Percentiles rank a stretch among this genome's conserved stretches.
phyloP scores from a whole-genome alignment of 495 filamentous ascomycete genomes.

The Hypoxylon perforatum region DNA sequence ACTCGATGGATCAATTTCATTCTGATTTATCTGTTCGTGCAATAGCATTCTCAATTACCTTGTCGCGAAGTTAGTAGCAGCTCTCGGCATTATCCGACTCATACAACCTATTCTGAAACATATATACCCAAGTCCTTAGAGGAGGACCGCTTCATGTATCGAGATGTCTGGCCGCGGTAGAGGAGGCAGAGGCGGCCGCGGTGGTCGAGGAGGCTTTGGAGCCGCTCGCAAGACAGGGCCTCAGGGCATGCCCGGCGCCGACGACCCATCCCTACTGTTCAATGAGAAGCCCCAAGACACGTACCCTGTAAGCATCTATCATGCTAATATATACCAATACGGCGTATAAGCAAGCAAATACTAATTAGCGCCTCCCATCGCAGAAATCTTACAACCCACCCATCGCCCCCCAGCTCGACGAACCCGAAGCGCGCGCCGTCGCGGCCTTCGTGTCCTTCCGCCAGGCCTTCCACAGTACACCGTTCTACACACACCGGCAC shows the following conservation, averaged over 20 bases:
- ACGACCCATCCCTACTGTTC: slow-evolving; percentile 44
- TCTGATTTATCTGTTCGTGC: slow-evolving; percentile 13
- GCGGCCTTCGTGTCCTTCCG: slow-evolving; percentile 60
- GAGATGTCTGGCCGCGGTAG: slow-evolving; percentile 45
- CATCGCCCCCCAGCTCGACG: slow-evolving; percentile 48
- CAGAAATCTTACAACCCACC: slow-evolving; percentile 57
- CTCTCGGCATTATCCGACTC: not conserved
- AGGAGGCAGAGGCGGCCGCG: slow-evolving; percentile 46
- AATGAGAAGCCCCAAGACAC: slow-evolving; percentile 45
- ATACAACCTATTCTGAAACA: not conserved
- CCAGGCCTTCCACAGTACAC: slow-evolving; percentile 57
- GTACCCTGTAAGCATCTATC: slow-evolving; percentile 37
- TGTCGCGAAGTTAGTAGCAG: not conserved
- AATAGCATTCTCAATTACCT: slow-evolving; percentile 8
- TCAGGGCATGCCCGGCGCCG: slow-evolving; percentile 48
- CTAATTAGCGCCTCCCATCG: not conserved
- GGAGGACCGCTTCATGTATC: slow-evolving; percentile 10
- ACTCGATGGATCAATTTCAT: slow-evolving; percentile 14
- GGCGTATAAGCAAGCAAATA: not conserved
- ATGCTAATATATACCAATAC: not conserved
- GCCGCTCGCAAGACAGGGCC: slow-evolving; percentile 46
- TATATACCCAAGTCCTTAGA: not conserved
- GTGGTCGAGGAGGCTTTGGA: slow-evolving; percentile 48
- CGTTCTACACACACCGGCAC: slow-evolving; percentile 61
- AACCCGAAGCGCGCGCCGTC: slow-evolving; percentile 56